Conservation (phyloP, 2,329 filamentous ascomycete species). For the Cordyceps javanica region DNA sequence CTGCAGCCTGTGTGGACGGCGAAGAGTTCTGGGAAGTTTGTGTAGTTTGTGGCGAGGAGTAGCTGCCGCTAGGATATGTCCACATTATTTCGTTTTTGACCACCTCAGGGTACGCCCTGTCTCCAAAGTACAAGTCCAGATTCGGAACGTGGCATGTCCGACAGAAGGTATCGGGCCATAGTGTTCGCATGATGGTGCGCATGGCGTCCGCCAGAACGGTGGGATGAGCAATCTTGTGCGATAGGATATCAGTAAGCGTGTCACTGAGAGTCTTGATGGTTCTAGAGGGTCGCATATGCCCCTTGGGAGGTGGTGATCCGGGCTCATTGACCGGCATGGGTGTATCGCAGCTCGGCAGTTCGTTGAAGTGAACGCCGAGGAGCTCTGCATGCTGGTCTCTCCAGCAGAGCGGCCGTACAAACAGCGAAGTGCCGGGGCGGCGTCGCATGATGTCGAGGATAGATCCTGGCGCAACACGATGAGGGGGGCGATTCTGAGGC, state of each 20-base stretch:
- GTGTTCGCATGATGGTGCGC: constrained; percentile 35
- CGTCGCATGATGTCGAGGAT: constrained; percentile 47
- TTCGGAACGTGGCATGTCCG: constrained; percentile 29
- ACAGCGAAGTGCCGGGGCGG: constrained; percentile 42
- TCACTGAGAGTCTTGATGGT: constrained; percentile 37
- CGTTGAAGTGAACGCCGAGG: constrained; percentile 41
- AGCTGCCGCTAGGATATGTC: constrained; percentile 30
- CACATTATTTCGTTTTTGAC: constrained; percentile 46
- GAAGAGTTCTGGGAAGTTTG: constrained; percentile 29
- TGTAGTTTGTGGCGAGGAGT: constrained; percentile 18
- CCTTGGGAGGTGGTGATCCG: constrained; percentile 29
- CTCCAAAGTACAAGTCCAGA: constrained; percentile 44
- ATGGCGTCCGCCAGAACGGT: constrained; percentile 35
- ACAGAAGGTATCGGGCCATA: constrained; percentile 36
- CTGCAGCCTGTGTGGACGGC: constrained; percentile 29
- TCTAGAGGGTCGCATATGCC: constrained; percentile 33
- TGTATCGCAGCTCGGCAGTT: constrained; percentile 34
- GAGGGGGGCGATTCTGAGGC: constrained; percentile 16
- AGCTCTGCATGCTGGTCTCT: constrained; percentile 44
- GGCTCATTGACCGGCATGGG: constrained; percentile 32
- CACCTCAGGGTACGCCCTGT: constrained; percentile 36
- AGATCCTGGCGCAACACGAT: constrained; percentile 38
- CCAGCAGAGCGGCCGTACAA: constrained; percentile 49
- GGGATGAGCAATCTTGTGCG: constrained; percentile 26
- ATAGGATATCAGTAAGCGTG: constrained; percentile 38